Conservation (phyloP, 2,329 filamentous ascomycete species). For the Ascochyta rabiei region DNA sequence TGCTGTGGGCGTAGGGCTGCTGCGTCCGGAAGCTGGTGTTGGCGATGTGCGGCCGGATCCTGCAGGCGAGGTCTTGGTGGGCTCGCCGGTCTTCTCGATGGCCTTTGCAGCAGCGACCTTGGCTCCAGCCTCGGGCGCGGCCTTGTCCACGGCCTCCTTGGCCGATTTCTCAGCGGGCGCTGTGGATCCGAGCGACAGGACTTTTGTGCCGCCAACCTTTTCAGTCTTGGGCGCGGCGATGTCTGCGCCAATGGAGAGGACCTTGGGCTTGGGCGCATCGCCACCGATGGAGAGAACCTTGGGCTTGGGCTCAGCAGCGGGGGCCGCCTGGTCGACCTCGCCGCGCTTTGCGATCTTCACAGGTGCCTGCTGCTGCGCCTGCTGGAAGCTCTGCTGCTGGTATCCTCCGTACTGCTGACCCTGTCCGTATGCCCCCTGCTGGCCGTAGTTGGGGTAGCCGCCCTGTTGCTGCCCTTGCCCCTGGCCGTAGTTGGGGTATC, state of each 20-base stretch:
- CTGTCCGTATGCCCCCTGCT: constrained; percentile 32
- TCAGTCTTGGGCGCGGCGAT: constrained; percentile 61
- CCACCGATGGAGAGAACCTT: constrained; percentile 70
- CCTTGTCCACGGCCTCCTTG: constrained; percentile 53
- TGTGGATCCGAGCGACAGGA: constrained; percentile 73
- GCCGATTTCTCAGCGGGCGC: constrained; percentile 58
- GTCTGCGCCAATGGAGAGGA: constrained; percentile 64
- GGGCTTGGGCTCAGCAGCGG: constrained; percentile 57
- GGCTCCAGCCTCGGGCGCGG: constrained; percentile 69
- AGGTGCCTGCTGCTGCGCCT: constrained; percentile 57
- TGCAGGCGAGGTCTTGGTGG: constrained; percentile 56
- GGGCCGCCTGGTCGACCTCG: constrained; percentile 56
- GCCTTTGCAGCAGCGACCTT: constrained; percentile 89
- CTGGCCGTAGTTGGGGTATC: constrained; percentile 21
- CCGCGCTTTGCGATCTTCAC: constrained; percentile 68
- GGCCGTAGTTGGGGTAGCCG: constrained; percentile 20
- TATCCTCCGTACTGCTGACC: constrained; percentile 52
- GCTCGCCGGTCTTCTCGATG: constrained; percentile 86
- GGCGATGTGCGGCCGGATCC: constrained; percentile 76
- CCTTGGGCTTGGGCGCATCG: constrained; percentile 64
- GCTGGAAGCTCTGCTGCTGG: constrained; percentile 52
- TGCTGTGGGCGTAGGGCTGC: constrained; percentile 72
- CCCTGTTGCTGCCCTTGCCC: constrained; percentile 33
- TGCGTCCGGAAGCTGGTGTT: constrained; percentile 80
- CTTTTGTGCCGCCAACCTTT: constrained; percentile 64